These are phyloP conservation scores for Caryopteris hybrid DNA, from an alignment of 305 asterid species.

Conservation along the genomic window DNA sequence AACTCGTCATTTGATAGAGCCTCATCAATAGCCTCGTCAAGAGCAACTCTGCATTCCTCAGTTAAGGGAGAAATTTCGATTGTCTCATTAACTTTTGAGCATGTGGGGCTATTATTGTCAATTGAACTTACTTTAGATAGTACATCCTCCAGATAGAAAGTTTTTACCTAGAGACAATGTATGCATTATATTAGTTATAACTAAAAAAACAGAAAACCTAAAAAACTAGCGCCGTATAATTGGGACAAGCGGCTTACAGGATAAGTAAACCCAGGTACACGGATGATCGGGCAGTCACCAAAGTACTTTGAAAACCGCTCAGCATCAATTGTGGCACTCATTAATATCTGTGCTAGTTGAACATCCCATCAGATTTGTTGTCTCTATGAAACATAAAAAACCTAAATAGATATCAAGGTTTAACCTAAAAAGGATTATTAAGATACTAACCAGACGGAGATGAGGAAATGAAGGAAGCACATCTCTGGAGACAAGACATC, in stretches of 20 bases:
- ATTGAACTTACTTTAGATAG: constrained; percentile 54
- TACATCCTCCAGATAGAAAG: constrained; percentile 79
- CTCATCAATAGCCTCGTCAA: constrained; percentile 78
- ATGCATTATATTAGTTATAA: constrained; percentile 4
- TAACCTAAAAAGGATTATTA: constrained; percentile 14
- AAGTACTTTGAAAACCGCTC: constrained; percentile 87
- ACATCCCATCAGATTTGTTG: constrained; percentile 19
- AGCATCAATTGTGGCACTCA: constrained; percentile 98
- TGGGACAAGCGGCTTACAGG: constrained; percentile 49
- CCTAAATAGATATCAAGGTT: constrained; percentile 7
- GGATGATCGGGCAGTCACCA: constrained; percentile 85
- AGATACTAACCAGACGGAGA: constrained; percentile 75
- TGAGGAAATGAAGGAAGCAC: constrained; percentile 81
- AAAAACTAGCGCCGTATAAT: background rate
- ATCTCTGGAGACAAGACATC: constrained; percentile 60
- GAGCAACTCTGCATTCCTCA: constrained; percentile 57
- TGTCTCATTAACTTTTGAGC: constrained; percentile 24
- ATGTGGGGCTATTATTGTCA: constrained; percentile 27
- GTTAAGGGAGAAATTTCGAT: constrained; percentile 40
- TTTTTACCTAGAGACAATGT: constrained; percentile 52
- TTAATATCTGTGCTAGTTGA: constrained; percentile 58
- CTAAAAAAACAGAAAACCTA: no score
- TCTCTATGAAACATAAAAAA: constrained; percentile 11
- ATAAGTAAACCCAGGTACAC: constrained; percentile 92
- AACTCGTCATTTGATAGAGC: constrained; percentile 68